These are phyloP conservation scores for Sinapis alba DNA, from an alignment of 441 rosid genomes.

Conservation along the genomic window DNA sequence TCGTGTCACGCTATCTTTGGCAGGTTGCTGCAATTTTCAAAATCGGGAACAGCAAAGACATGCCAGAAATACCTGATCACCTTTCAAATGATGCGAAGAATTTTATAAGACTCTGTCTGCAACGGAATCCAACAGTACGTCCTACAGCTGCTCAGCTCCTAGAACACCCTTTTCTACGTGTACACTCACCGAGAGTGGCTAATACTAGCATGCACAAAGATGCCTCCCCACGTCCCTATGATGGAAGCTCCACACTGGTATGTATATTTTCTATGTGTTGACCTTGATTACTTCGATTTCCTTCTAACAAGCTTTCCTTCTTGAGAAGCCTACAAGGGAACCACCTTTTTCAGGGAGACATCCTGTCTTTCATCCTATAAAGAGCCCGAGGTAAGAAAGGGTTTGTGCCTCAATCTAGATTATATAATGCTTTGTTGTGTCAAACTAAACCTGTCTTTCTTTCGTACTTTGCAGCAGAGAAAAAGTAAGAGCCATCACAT, in stretches of 20 bases:
- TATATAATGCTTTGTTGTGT: neutral
- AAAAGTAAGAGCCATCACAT: slow-evolving; percentile 64
- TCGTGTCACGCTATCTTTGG: slow-evolving; percentile 33
- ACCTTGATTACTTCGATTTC: slow-evolving; percentile 12
- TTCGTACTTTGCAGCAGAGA: slow-evolving; percentile 56
- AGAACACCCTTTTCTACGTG: slow-evolving; percentile 81
- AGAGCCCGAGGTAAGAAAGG: slow-evolving; percentile 60
- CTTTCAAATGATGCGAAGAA: slow-evolving; percentile 83
- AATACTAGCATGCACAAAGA: slow-evolving; percentile 56
- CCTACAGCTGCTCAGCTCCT: slow-evolving; percentile 75
- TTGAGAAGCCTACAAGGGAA: slow-evolving; percentile 70
- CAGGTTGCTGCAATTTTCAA: slow-evolving; percentile 99
- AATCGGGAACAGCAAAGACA: slow-evolving; percentile 93
- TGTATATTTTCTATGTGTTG: slow-evolving; percentile 18
- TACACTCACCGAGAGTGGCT: slow-evolving; percentile 56
- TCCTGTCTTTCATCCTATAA: slow-evolving; percentile 30
- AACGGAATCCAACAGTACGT: slow-evolving; percentile 80
- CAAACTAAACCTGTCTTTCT: slow-evolving; percentile 9
- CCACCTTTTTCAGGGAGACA: slow-evolving; percentile 51
- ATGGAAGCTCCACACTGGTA: slow-evolving; percentile 78
- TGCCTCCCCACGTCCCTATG: slow-evolving; percentile 55
- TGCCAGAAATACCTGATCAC: slow-evolving; percentile 85
- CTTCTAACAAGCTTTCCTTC: slow-evolving; percentile 3
- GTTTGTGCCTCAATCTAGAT: slow-evolving; percentile 3
- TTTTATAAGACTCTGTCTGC: slow-evolving; percentile 83